Evolutionary conservation across 768 basidiomycete species (phyloP).

Genomic region (Dioszegia hungarica): DNA sequence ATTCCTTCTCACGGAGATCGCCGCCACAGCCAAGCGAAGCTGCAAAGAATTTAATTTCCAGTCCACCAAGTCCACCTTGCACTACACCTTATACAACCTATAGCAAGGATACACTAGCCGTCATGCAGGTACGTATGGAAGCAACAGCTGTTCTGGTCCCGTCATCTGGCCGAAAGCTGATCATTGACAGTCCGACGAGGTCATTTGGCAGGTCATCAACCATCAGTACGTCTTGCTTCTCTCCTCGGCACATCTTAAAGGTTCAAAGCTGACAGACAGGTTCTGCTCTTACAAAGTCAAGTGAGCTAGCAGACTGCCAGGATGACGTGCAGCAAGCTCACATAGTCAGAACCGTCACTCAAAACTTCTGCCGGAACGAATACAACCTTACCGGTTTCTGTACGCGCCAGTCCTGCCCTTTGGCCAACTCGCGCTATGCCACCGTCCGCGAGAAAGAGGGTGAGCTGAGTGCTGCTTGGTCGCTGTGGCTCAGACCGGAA

Average conservation of each 20-base stretch:
- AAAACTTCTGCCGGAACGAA: slow-evolving; percentile 98
- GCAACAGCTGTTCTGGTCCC: background rate
- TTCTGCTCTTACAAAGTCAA: slow-evolving; percentile 99
- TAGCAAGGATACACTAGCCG: background rate
- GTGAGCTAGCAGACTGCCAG: slow-evolving; percentile 54
- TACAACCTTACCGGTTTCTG: slow-evolving; percentile 98
- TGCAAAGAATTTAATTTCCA: background rate
- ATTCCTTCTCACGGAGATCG: too few species aligned
- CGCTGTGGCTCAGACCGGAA: background rate
- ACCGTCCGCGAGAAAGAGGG: slow-evolving; percentile 97
- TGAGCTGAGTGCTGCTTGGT: slow-evolving; percentile 34
- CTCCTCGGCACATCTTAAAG: background rate
- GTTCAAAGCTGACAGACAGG: slow-evolving; percentile 50
- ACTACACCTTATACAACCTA: background rate
- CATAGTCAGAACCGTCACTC: slow-evolving; percentile 70
- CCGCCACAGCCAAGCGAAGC: too few species aligned
- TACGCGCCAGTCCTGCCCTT: slow-evolving; percentile 87
- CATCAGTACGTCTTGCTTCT: slow-evolving; percentile 49
- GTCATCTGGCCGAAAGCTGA: too few species aligned
- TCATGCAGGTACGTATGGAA: slow-evolving; percentile 38
- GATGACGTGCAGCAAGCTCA: background rate
- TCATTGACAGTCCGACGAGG: slow-evolving; percentile 69
- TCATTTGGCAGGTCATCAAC: slow-evolving; percentile 95
- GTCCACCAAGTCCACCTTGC: too few species aligned
- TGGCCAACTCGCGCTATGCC: slow-evolving; percentile 96